Percentiles rank a stretch among this genome's conserved stretches.
Conservation (phyloP, 495 filamentous ascomycete genomes). For the Annulohypoxylon moriforme region DNA sequence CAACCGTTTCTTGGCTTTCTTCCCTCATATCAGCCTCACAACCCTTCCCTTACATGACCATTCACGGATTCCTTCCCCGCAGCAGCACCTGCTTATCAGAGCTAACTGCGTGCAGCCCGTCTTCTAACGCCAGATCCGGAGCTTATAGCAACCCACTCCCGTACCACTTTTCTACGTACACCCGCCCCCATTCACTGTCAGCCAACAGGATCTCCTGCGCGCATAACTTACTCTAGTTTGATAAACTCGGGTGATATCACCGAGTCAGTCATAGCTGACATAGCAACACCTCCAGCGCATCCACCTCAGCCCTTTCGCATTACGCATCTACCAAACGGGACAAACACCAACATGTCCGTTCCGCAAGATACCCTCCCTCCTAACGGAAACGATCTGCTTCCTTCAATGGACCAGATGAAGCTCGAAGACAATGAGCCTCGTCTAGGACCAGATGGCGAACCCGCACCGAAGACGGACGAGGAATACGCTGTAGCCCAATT, state of each 20-base stretch:
- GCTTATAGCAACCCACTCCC: constrained; percentile 40
- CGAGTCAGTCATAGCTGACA: constrained; percentile 37
- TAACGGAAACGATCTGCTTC: constrained; percentile 59
- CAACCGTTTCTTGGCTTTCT: constrained; percentile 37
- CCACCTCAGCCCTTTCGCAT: constrained; percentile 12
- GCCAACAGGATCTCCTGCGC: constrained; percentile 39
- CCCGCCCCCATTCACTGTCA: constrained; percentile 41
- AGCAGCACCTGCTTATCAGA: constrained; percentile 47
- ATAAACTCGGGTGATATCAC: constrained; percentile 29
- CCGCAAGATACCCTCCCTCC: constrained; percentile 56
- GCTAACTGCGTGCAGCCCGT: constrained; percentile 44
- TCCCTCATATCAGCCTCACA: constrained; percentile 37
- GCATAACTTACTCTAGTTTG: constrained; percentile 31
- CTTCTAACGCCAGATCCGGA: constrained; percentile 36
- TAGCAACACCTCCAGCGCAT: constrained; percentile 34
- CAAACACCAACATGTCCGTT: constrained; percentile 56
- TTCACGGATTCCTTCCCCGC: constrained; percentile 47
- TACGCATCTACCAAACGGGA: constrained; percentile 2
- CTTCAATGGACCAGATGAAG: constrained; percentile 58
- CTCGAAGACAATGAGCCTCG: constrained; percentile 65
- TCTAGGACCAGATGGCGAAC: constrained; percentile 73
- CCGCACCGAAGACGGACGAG: constrained; percentile 87
- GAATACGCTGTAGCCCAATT: constrained; percentile 92
- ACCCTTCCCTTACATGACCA: constrained; percentile 42
- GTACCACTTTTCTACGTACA: constrained; percentile 45